Percentiles rank a stretch among this genome's conserved stretches.
These are phyloP conservation scores for Sarocladium brachiariae DNA, from an alignment of 2,329 filamentous ascomycete genomes.

Conservation along the genomic window DNA sequence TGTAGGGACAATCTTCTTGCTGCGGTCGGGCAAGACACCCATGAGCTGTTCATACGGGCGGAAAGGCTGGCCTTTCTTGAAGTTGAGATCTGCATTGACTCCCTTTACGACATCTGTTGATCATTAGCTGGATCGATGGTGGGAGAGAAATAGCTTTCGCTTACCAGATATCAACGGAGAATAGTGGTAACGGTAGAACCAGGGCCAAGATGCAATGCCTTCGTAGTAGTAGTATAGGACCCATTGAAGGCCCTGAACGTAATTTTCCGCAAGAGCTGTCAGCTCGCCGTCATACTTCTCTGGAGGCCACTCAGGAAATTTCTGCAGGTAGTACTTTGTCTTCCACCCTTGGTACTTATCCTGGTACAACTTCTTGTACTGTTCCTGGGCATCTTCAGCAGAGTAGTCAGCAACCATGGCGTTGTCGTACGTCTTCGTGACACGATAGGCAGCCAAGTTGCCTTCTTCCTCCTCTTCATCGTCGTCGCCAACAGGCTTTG, in stretches of 20 bases:
- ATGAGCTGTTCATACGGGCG: slow-evolving; percentile 93
- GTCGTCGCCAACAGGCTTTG: slow-evolving; percentile 44
- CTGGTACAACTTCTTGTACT: slow-evolving; percentile 80
- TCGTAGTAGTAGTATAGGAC: slow-evolving; percentile 97
- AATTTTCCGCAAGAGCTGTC: slow-evolving; percentile 82
- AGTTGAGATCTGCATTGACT: slow-evolving; percentile 78
- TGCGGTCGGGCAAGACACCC: slow-evolving; percentile 94
- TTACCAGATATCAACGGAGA: slow-evolving; percentile 87
- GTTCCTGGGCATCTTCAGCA: slow-evolving; percentile 68
- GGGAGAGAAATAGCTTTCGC: slow-evolving; percentile 11
- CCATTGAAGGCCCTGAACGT: slow-evolving; percentile 96
- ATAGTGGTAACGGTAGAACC: slow-evolving; percentile 97
- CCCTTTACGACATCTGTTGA: slow-evolving; percentile 75
- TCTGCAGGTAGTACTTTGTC: slow-evolving; percentile 82
- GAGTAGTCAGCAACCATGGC: slow-evolving; percentile 78
- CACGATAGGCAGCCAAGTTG: slow-evolving; percentile 73
- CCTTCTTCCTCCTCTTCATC: slow-evolving; percentile 61
- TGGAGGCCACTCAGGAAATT: slow-evolving; percentile 79
- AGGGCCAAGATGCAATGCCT: slow-evolving; percentile 95
- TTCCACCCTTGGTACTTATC: slow-evolving; percentile 91
- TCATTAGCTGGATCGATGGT: slow-evolving; percentile 20
- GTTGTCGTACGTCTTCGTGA: slow-evolving; percentile 86
- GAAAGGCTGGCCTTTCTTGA: slow-evolving; percentile 92
- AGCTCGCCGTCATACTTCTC: slow-evolving; percentile 72
- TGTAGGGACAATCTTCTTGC: slow-evolving; percentile 87